A percentile compares a stretch with the other conserved stretches of the same genome.
phyloP scores from a whole-genome alignment of 345 rosid genomes.

The Syzygium oleosum region DNA sequence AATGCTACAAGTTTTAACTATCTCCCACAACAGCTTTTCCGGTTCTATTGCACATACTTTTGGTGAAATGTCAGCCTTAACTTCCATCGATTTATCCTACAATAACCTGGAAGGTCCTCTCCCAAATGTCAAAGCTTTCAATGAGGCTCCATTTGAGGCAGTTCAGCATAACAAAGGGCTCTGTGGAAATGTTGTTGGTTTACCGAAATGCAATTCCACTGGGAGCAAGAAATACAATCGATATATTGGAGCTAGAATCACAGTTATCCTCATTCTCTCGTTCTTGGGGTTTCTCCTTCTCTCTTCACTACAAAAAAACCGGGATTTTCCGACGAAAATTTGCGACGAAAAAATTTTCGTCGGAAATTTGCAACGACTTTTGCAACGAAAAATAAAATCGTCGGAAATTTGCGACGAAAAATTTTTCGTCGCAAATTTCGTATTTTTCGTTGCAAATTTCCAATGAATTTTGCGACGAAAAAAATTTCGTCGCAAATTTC shows the following conservation, averaged over 20 bases:
- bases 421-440: too few relatives aligned
- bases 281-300: neutral
- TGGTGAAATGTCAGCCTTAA: neutral
- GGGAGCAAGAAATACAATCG: accelerated
- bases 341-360: too few relatives aligned
- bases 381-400: too few relatives aligned
- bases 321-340: too few relatives aligned
- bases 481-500: too few relatives aligned
- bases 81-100: neutral
- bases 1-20: neutral
- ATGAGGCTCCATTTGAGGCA: neutral
- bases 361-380: too few relatives aligned
- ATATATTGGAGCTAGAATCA: neutral
- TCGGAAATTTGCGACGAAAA: too few relatives aligned
- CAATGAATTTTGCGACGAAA: too few relatives aligned
- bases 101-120: neutral
- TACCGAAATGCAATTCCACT: neutral
- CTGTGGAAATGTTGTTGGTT: neutral
- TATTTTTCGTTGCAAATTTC: too few relatives aligned
- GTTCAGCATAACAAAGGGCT: neutral
- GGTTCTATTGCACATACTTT: neutral
- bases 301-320: too few relatives aligned
- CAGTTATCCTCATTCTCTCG: neutral
- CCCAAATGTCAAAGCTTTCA: neutral
- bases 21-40: neutral